Evolutionary conservation across 352 stramenopile genomes (phyloP).

Genomic region (Pythium phragmiticola): DNA sequence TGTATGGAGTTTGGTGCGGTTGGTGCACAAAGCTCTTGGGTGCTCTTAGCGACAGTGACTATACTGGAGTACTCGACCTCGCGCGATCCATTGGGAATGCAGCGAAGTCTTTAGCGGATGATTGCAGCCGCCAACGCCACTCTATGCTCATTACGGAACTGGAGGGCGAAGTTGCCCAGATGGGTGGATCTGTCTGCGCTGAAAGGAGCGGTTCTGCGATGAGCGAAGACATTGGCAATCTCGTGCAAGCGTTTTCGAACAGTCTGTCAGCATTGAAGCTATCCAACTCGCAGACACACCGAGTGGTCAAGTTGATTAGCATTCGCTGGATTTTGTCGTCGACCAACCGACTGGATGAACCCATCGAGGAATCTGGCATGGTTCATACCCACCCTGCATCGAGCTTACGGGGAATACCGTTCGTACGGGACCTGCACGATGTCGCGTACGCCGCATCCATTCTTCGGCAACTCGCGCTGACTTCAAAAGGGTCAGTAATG

Average conservation of each 20-base stretch:
- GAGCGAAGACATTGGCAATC: not conserved
- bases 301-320: constrained; percentile 22
- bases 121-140: constrained; percentile 1
- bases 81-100: not conserved
- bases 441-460: constrained; percentile 3
- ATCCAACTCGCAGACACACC: constrained; percentile 29
- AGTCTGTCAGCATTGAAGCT: constrained; percentile 23
- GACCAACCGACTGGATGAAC: not conserved
- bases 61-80: not conserved
- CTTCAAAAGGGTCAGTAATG: constrained; percentile 54
- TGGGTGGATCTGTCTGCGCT: not conserved
- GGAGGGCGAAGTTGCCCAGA: not conserved
- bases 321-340: constrained; percentile 17
- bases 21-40: constrained; percentile 2
- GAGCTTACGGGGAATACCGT: not conserved
- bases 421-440: not conserved
- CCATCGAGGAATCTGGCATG: not conserved
- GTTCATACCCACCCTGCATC: not conserved
- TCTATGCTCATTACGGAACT: not conserved
- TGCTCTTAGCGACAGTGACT: not conserved
- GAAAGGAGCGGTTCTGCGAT: not conserved
- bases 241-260: constrained; percentile 17
- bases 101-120: not conserved
- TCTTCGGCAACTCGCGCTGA: constrained; percentile 46
- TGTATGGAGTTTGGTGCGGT: constrained; percentile 14